A percentile compares a stretch with the other conserved stretches of the same genome.
These are phyloP conservation scores for Coemansia sp. DNA, from an alignment of 192 early-diverging fungal species.

Conservation along the genomic window DNA sequence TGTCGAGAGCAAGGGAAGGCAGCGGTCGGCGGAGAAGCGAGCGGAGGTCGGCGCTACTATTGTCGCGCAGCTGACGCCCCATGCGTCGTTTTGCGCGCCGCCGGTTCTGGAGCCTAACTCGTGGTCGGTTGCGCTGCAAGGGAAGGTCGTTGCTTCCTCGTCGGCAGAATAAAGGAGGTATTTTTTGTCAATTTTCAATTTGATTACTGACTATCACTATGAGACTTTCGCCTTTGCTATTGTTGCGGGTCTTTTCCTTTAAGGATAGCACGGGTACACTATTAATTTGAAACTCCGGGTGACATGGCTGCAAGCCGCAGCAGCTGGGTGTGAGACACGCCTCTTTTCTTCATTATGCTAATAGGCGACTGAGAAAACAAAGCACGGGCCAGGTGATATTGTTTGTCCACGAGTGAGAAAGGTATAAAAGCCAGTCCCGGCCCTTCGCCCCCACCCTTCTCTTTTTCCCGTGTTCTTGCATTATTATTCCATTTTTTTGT, in stretches of 20 bases:
- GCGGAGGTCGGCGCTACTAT: conserved; percentile 5
- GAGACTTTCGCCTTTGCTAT: neutral
- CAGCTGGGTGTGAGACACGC: neutral
- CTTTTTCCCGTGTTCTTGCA: neutral
- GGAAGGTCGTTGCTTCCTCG: conserved; percentile 5
- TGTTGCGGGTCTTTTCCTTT: neutral
- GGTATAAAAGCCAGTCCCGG: neutral
- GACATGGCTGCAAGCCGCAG: neutral
- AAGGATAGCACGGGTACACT: neutral
- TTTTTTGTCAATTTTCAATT: neutral
- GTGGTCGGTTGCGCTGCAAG: conserved; percentile 34
- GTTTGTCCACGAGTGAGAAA: neutral
- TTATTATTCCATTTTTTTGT: neutral
- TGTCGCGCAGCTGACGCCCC: neutral
- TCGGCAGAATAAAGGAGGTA: neutral
- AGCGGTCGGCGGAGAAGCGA: neutral
- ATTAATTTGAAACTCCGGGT: neutral
- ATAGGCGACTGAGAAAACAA: neutral
- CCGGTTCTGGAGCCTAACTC: conserved; percentile 11
- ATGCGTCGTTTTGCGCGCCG: conserved; percentile 4
- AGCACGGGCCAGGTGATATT: conserved; percentile 1
- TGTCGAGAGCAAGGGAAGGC: conserved; percentile 15
- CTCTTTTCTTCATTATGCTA: neutral
- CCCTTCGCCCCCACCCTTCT: neutral
- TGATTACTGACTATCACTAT: neutral